A percentile compares a stretch with the other conserved stretches of the same genome.
Conservation (phyloP, 1,284 basidiomycete species). For the Heimioporus punctisporus region DNA sequence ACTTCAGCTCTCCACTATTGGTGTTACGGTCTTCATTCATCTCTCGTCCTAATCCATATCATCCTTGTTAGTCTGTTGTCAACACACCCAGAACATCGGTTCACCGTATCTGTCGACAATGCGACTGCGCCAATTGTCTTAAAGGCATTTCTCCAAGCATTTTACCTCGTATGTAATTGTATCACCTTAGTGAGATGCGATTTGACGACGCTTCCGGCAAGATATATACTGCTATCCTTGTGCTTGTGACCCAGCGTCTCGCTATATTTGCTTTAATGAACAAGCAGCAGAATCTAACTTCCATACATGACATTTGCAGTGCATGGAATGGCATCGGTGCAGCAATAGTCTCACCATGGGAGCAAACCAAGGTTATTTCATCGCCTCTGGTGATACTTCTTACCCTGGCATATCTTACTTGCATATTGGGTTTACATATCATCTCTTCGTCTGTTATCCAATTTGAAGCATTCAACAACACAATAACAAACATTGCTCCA, state of each 20-base stretch:
- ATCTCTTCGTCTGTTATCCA: slow-evolving; percentile 21
- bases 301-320: slow-evolving; percentile 12
- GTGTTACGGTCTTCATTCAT: slow-evolving; percentile 8
- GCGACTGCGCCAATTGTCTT: background rate
- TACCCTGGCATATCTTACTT: slow-evolving; percentile 9
- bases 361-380: slow-evolving; percentile 11
- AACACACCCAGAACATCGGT: slow-evolving; percentile 5
- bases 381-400: background rate
- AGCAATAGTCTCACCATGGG: slow-evolving; percentile 12
- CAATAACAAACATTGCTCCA: background rate
- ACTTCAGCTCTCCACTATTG: background rate
- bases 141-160: slow-evolving; percentile 3
- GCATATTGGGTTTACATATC: slow-evolving; percentile 17
- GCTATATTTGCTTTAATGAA: slow-evolving; percentile 1
- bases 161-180: slow-evolving; percentile 2
- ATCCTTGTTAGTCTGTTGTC: slow-evolving; percentile 1
- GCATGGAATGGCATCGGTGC: slow-evolving; percentile 25
- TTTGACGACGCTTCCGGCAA: background rate
- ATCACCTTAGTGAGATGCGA: too few relatives aligned
- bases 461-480: slow-evolving; percentile 14
- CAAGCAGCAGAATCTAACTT: slow-evolving; percentile 12
- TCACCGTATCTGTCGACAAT: background rate
- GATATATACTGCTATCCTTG: slow-evolving; percentile 14
- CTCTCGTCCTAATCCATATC: slow-evolving; percentile 1
- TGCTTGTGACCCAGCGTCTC: slow-evolving; percentile 10